These are phyloP conservation scores for Dictyostelium citrinum DNA, from an alignment of 78 protist genomes.

Conservation along the genomic window DNA sequence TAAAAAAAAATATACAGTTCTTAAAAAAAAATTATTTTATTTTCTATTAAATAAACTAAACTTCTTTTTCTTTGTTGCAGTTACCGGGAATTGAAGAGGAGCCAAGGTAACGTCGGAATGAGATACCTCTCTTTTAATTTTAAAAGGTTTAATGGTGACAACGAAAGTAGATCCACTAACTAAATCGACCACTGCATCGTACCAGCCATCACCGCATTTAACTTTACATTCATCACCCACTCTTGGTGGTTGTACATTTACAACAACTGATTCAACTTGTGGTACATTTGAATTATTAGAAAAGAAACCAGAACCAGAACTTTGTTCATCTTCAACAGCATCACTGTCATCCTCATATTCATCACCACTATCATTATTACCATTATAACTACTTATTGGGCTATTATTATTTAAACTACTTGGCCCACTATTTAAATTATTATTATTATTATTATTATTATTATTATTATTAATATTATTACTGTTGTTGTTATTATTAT, in stretches of 20 bases:
- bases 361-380: neutral
- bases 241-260: conserved; percentile 68
- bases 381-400: neutral
- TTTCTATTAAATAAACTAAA: conserved; percentile 26
- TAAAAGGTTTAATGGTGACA: conserved; percentile 66
- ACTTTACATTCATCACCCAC: conserved; percentile 68
- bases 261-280: conserved; percentile 59
- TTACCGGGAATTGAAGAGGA: conserved; percentile 69
- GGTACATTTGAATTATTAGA: conserved; percentile 14
- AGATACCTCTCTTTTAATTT: conserved; percentile 68
- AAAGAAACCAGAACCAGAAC: neutral
- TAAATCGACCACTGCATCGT: conserved; percentile 53
- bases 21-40: neutral
- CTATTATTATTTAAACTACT: neutral
- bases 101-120: conserved; percentile 73
- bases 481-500: neutral
- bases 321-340: neutral
- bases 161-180: conserved; percentile 69
- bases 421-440: neutral
- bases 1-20: neutral
- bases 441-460: neutral
- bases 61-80: conserved; percentile 36
- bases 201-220: conserved; percentile 75
- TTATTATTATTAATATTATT: too few relatives aligned
- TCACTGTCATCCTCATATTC: neutral